phyloP scores from a whole-genome alignment of 352 stramenopile species.

The Peronosclerospora sorghi region DNA sequence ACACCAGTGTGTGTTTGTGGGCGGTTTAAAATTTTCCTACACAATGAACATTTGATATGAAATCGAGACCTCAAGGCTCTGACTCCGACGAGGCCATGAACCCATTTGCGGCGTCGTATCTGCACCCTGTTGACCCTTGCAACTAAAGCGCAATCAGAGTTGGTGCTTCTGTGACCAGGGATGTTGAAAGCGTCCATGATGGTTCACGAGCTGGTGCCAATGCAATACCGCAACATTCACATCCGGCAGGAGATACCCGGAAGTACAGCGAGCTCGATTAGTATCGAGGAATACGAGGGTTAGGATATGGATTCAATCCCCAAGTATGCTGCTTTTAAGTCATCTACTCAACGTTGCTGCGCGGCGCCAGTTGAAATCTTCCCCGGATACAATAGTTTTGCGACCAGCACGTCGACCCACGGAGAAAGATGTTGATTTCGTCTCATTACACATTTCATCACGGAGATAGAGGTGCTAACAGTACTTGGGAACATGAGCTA shows the following conservation, averaged over 20 bases:
- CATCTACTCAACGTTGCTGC: conserved; percentile 24
- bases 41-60: too few species aligned
- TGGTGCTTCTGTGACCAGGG: conserved; percentile 12
- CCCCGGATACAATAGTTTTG: conserved; percentile 10
- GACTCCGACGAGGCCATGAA: conserved; percentile 50
- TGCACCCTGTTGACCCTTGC: conserved; percentile 25
- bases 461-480: too few species aligned
- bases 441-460: too few species aligned
- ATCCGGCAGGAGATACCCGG: conserved; percentile 9
- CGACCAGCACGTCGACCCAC: conserved; percentile 14
- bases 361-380: conserved; percentile 3
- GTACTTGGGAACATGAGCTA: too few species aligned
- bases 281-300: conserved; percentile 57
- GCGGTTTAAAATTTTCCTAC: too few species aligned
- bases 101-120: conserved; percentile 47
- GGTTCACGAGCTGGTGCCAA: neutral
- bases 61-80: conserved; percentile 3
- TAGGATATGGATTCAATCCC: conserved; percentile 63
- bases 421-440: conserved; percentile 14
- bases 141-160: conserved; percentile 5
- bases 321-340: conserved; percentile 61
- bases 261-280: conserved; percentile 33
- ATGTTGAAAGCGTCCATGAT: conserved; percentile 12
- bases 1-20: too few species aligned
- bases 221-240: conserved; percentile 6